Evolutionary conservation across 2,329 filamentous ascomycete genomes (phyloP), one percentile per base, ranked within the genome.

Genomic region (Blumeriella jaapii): DNA sequence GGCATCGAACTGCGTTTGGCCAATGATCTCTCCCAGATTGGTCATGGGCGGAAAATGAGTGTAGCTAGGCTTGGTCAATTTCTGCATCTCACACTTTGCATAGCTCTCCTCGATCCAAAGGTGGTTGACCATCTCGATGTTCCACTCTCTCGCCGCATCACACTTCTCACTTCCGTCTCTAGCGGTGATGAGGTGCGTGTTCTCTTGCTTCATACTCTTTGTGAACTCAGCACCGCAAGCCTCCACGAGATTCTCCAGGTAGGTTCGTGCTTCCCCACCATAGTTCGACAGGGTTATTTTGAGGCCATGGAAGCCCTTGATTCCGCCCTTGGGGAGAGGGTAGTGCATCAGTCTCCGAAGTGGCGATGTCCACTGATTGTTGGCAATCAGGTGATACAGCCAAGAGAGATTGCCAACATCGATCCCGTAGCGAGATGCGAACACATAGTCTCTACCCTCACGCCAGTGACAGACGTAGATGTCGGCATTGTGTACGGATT

Each of bases 71-170:
- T 82, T 73, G 3, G 81, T 80, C 14, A 87, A 62, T 0, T 74
- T 72, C 55, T 84, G 80, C 39, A 80, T 64, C 52, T 82, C 71
- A 63, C 86, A 94, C 55, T 82, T 85, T 2, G 89, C 85, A 54
- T 96, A 98, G 59, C 86, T 93, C 54, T 98, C 91, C 58, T 98
- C 91, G 29, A 98, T 70, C 91, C 91, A 98, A 1, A 98, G 68
- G 55, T 98, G 91, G 56, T 96, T 98, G 50, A 94, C 66, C 50
- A 94, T 80, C 38, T 85, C 65, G 36, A 96, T 78, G 34, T 81
- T 80, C 91, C 91, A 98, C 60, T 96, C 91, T 42, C 75, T 73
- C 0, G 91, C 91, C 1, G 91, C 91, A 23, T 81, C 78, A 56
- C 83, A 95, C 59, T 98, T 98, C 55, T 96, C 91, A 53, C 89